phyloP scores from a whole-genome alignment of 495 filamentous ascomycete species.

The Penicillium paradoxum region DNA sequence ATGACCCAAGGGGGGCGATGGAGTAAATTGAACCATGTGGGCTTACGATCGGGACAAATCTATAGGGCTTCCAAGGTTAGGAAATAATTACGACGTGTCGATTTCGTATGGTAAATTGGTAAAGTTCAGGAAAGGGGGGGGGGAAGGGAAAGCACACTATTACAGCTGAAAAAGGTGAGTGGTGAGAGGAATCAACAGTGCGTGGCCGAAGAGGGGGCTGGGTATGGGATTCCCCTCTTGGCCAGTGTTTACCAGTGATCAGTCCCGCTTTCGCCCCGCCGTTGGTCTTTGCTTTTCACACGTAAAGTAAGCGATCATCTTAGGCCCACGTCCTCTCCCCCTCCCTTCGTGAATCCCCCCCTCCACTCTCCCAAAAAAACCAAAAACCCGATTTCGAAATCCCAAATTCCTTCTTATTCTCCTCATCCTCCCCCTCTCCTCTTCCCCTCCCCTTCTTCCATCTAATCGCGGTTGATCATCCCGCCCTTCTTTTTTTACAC shows the following conservation, averaged over 20 bases:
- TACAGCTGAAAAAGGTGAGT: conserved; percentile 1
- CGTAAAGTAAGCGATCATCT: conserved; percentile 25
- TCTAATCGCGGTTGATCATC: conserved; percentile 25
- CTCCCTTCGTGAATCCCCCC: conserved; percentile 31
- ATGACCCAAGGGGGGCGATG: background rate
- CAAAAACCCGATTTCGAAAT: conserved; percentile 11
- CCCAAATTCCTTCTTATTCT: conserved; percentile 31
- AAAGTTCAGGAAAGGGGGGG: conserved; percentile 11
- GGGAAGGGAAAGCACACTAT: conserved; percentile 1
- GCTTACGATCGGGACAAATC: conserved; percentile 15
- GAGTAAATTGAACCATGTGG: conserved; percentile 15
- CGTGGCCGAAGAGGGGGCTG: conserved; percentile 21
- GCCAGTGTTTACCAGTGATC: background rate
- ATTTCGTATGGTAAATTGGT: conserved; percentile 11
- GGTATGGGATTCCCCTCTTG: background rate
- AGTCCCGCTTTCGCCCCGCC: conserved; percentile 21
- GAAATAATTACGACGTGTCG: conserved; percentile 25
- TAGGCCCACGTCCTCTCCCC: conserved; percentile 31
- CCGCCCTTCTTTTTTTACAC: conserved; percentile 31
- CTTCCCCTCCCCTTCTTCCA: conserved; percentile 35
- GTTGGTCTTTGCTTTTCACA: conserved; percentile 7
- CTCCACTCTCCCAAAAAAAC: conserved; percentile 16
- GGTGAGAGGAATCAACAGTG: conserved; percentile 22
- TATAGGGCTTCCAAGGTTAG: conserved; percentile 7
- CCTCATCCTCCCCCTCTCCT: conserved; percentile 30